These are phyloP conservation scores for Bacterosira constricta DNA, from an alignment of 108 stramenopile species.

Conservation along the genomic window DNA sequence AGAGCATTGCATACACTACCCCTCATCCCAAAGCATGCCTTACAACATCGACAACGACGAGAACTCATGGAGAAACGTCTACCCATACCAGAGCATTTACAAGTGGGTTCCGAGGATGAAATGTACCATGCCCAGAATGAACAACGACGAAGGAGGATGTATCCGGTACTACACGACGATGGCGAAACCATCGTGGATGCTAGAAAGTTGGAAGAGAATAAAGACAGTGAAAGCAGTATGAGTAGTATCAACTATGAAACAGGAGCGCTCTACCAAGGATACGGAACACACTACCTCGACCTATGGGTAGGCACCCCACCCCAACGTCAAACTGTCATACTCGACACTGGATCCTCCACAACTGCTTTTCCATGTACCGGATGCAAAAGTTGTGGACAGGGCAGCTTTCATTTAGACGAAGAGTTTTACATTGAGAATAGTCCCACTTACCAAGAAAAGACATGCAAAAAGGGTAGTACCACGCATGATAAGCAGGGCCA, in stretches of 20 bases:
- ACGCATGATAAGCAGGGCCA: not conserved
- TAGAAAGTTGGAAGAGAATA: not conserved
- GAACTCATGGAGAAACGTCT: conserved; percentile 18
- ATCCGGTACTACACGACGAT: conserved; percentile 7
- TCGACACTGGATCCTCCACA: conserved; percentile 86
- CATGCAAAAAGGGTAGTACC: not conserved
- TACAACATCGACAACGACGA: conserved; percentile 37
- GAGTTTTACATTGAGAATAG: conserved; percentile 44
- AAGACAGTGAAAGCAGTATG: too few relatives aligned
- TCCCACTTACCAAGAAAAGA: conserved; percentile 35
- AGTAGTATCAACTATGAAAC: too few relatives aligned
- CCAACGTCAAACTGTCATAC: conserved; percentile 91
- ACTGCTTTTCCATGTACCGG: conserved; percentile 91
- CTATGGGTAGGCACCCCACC: conserved; percentile 88
- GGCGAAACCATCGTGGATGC: not conserved
- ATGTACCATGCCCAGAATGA: conserved; percentile 19
- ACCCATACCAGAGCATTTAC: conserved; percentile 32
- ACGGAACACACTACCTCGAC: conserved; percentile 90
- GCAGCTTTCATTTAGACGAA: not conserved
- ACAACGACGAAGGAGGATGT: conserved; percentile 32
- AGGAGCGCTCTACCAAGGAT: conserved; percentile 65
- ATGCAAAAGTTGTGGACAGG: conserved; percentile 71
- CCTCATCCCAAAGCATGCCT: conserved; percentile 34
- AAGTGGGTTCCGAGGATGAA: conserved; percentile 17
- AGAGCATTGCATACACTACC: conserved; percentile 19